Evolutionary conservation across 2,329 filamentous ascomycete species (phyloP), one percentile per base, ranked within the genome.

Genomic region (Fonsecaea erecta): DNA sequence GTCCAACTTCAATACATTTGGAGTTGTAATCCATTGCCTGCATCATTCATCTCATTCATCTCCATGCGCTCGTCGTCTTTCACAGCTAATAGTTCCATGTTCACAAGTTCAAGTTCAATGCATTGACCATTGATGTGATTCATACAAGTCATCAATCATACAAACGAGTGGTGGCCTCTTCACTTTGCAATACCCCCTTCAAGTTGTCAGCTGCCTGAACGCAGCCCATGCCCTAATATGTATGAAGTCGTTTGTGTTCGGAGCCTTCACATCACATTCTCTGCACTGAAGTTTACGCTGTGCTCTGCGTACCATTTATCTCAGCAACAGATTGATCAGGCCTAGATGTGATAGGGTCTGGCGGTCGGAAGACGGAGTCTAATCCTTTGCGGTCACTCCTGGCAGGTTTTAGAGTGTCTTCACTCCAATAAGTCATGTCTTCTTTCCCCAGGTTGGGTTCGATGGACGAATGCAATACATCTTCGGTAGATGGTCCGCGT

Each of bases 331-430:
- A 9, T 18, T 24, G 12, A 35, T 16, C 26, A 3, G 21, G 21
- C 18, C 9, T 24, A 18, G 9, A 34, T 1, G 40, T 26, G 30
- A 55, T 28, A 51, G 30, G 5, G 8, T 48, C 21, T 8, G 52
- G 59, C 14, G 43, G 1, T 12, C 56, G 24, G 43, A 65, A 68
- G n/a, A 68, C 24, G 28, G 52, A 57, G 18, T 48, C 60, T 12
- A 65, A 18, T 6, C 55, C 60, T 43, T 54, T 62, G 46, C 67
- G 67, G 21, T 62, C 62, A 51, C 32, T 62, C 35, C 63, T 64
- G 30, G 32, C 52, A 2, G 67, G 67, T 34, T 66, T 62, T 24
- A 66, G 26, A 3, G 67, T 68, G 14, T 68, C 64, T 18, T 64
- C 59, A 26, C 32, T 34, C 18, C 51, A 26, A 18, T n/a, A 37